These are phyloP conservation scores for Pyrrhoderma noxium DNA, from an alignment of 1,284 basidiomycete genomes.

Conservation along the genomic window DNA sequence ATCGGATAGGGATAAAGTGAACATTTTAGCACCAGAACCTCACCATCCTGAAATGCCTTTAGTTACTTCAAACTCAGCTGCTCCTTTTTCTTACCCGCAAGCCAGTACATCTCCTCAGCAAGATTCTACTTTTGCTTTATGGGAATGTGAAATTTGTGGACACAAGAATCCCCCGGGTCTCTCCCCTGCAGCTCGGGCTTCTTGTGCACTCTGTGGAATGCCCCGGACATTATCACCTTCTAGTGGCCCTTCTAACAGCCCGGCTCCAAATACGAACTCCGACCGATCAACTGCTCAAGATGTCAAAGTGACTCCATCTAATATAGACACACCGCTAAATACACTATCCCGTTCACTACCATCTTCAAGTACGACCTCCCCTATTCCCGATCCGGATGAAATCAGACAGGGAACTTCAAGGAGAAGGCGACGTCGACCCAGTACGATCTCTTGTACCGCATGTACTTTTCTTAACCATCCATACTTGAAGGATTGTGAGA, in stretches of 20 bases:
- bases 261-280: constrained; percentile 19
- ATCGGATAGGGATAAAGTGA: no score
- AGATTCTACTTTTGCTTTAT: constrained; percentile 42
- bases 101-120: background rate
- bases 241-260: constrained; percentile 18
- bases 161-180: constrained; percentile 70
- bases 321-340: constrained; percentile 2
- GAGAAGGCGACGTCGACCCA: constrained; percentile 7
- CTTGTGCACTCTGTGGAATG: constrained; percentile 73
- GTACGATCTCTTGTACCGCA: constrained; percentile 60
- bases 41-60: background rate
- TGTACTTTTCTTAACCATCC: constrained; percentile 93
- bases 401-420: constrained; percentile 1
- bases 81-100: constrained; percentile 6
- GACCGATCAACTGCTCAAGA: constrained; percentile 5
- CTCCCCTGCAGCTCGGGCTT: constrained; percentile 49
- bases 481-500: constrained; percentile 73
- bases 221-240: constrained; percentile 37
- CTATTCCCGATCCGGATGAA: constrained; percentile 4
- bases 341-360: constrained; percentile 13
- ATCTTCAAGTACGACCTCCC: constrained; percentile 10
- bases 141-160: constrained; percentile 85
- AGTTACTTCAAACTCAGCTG: background rate
- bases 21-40: background rate
- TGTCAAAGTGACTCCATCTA: background rate